Evolutionary conservation across 148 eudicot genomes (phyloP).

Genomic region (Amaranthus palmeri): DNA sequence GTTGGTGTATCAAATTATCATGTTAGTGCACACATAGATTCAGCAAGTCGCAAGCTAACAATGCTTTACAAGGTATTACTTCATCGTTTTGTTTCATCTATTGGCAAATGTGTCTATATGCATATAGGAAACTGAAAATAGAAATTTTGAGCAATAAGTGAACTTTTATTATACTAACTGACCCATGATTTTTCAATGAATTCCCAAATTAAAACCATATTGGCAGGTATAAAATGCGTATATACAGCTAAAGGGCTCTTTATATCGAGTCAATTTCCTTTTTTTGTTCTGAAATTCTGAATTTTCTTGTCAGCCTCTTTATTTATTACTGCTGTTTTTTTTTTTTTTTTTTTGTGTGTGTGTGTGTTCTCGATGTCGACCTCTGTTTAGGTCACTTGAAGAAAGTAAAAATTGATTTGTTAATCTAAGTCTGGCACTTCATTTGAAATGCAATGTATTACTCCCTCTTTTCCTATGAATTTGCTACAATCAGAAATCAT

Average conservation of each 20-base stretch:
- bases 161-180: too few species aligned
- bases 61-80: conserved; percentile 88
- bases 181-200: too few species aligned
- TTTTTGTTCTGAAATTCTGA: too few species aligned
- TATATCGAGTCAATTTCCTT: too few species aligned
- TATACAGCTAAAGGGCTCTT: neutral
- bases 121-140: too few species aligned
- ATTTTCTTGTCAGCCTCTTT: neutral
- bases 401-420: neutral
- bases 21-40: conserved; percentile 97
- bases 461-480: too few species aligned
- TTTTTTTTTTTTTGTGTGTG: neutral
- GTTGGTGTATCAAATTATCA: conserved; percentile 81
- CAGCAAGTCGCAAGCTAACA: conserved; percentile 83
- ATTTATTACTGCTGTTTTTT: neutral
- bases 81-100: neutral
- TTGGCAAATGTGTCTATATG: neutral
- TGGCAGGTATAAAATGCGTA: too few species aligned
- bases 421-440: neutral
- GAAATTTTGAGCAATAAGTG: too few species aligned
- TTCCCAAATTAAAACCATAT: too few species aligned
- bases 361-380: neutral
- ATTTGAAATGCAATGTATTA: neutral
- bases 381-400: neutral
- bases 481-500: too few species aligned